These are phyloP conservation scores for Camelina sativa DNA, from an alignment of 345 rosid species.

Conservation along the genomic window DNA sequence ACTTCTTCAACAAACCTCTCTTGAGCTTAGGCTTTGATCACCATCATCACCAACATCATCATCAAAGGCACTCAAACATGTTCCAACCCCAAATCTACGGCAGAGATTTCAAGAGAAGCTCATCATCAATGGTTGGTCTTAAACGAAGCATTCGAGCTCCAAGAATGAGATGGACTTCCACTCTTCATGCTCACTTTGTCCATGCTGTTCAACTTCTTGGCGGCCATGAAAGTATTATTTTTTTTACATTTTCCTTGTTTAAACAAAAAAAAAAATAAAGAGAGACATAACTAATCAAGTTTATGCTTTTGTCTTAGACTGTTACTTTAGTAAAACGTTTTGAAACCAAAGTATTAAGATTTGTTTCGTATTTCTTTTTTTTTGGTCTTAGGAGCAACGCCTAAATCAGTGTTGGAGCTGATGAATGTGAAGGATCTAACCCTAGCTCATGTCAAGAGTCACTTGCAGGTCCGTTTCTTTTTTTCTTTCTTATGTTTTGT, in stretches of 20 bases:
- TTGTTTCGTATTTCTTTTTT: not conserved
- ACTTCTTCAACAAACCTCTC: constrained; percentile 50
- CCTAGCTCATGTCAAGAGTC: constrained; percentile 99
- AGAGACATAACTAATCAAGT: not conserved
- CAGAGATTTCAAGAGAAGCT: constrained; percentile 78
- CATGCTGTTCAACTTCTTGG: constrained; percentile 99
- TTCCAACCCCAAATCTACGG: constrained; percentile 72
- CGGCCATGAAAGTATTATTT: constrained; percentile 78
- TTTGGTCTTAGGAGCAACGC: constrained; percentile 80
- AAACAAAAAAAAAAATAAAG: no score
- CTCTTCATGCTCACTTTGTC: constrained; percentile 92
- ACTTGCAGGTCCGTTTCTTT: constrained; percentile 79
- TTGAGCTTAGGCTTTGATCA: constrained; percentile 74
- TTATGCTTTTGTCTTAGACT: not conserved
- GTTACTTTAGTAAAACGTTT: constrained; percentile 6
- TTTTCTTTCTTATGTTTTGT: not conserved
- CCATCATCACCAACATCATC: constrained; percentile 44
- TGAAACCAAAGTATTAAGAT: constrained; percentile 29
- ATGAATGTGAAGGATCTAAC: constrained; percentile 99
- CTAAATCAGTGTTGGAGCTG: constrained; percentile 94
- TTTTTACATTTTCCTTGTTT: not conserved
- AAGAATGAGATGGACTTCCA: constrained; percentile 98
- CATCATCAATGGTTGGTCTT: constrained; percentile 46
- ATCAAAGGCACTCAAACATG: constrained; percentile 50
- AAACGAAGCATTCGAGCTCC: constrained; percentile 88